Percentiles rank a stretch among this genome's conserved stretches.
These are phyloP conservation scores for Dendrobium huoshanense DNA, from an alignment of 106 monocot genomes.

Conservation along the genomic window DNA sequence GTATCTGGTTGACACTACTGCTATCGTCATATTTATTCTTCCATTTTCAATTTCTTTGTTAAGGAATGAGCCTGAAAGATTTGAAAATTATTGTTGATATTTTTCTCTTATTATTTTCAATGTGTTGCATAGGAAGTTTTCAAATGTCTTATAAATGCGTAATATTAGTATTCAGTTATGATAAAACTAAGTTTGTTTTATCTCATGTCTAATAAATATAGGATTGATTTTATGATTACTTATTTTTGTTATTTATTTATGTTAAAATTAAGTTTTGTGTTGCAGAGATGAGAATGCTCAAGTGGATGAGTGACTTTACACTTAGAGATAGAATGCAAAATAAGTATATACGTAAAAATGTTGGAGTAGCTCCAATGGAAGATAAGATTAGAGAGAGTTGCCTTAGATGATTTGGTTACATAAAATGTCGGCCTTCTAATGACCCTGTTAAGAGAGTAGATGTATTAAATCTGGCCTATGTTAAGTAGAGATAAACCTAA, in stretches of 20 bases:
- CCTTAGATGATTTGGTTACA: no score
- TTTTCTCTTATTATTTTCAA: neutral
- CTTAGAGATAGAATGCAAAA: no score
- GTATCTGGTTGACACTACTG: neutral
- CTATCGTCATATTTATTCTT: slow-evolving; percentile 6
- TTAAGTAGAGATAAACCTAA: no score
- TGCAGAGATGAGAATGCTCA: no score
- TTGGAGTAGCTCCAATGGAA: no score
- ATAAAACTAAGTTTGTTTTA: neutral
- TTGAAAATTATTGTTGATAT: neutral
- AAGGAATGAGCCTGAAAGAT: neutral
- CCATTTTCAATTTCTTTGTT: neutral
- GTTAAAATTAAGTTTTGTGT: neutral
- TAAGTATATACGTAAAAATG: no score
- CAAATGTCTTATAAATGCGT: neutral
- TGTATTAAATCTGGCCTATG: no score
- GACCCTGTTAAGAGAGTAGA: no score
- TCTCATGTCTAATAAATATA: neutral
- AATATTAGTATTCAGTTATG: neutral
- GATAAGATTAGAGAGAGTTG: no score
- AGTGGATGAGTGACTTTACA: no score
- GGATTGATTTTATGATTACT: neutral
- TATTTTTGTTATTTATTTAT: neutral
- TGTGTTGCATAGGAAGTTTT: neutral
- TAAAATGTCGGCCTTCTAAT: no score